A percentile compares a stretch with the other conserved stretches of the same genome.
These are phyloP conservation scores for Boletellus ananas DNA, from an alignment of 768 basidiomycete species.

Conservation along the genomic window DNA sequence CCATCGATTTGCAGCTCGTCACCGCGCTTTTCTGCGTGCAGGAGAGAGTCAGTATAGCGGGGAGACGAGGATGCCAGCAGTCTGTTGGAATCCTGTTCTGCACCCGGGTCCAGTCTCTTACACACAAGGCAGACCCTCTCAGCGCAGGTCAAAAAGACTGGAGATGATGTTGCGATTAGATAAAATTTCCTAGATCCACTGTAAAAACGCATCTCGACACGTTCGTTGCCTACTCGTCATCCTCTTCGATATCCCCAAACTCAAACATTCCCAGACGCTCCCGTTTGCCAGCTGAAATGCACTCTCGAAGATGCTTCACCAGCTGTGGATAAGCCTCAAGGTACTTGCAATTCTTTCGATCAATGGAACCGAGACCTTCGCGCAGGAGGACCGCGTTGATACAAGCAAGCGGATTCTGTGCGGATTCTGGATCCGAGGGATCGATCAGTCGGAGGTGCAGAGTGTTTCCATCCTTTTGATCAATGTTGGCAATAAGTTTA, in stretches of 20 bases:
- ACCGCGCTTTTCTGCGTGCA: background rate
- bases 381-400: conserved; percentile 88
- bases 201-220: conserved; percentile 14
- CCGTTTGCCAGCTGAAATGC: conserved; percentile 61
- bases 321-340: conserved; percentile 66
- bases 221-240: conserved; percentile 50
- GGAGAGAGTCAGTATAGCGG: background rate
- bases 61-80: background rate
- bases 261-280: conserved; percentile 84
- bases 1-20: conserved; percentile 2
- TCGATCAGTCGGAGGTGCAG: conserved; percentile 93
- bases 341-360: conserved; percentile 75
- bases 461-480: conserved; percentile 72
- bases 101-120: background rate
- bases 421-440: conserved; percentile 65
- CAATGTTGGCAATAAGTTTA: conserved; percentile 94
- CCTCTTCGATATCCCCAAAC: conserved; percentile 88
- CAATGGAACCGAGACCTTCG: conserved; percentile 81
- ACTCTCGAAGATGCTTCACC: conserved; percentile 58
- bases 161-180: conserved; percentile 9
- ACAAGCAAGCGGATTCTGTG: conserved; percentile 66
- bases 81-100: background rate
- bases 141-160: conserved; percentile 1
- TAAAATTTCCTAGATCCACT: conserved; percentile 12
- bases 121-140: background rate